Conservation (phyloP, 2,329 filamentous ascomycete genomes). For the Dothideomycetidae sp. region DNA sequence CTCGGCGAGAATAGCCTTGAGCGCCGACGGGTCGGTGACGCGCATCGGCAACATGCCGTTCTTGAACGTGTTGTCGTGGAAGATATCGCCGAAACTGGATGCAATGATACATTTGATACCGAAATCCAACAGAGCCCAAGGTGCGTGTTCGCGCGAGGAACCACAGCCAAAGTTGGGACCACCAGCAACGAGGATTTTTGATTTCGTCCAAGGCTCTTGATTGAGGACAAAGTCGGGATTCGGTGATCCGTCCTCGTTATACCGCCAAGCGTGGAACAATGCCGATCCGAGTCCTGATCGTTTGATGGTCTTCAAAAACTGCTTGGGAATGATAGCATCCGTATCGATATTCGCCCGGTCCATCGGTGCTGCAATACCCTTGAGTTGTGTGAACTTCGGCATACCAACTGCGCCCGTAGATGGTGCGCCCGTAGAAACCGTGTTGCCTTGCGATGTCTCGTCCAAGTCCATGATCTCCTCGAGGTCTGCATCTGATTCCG, state of each 20-base stretch:
- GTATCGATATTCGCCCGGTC: constrained; percentile 89
- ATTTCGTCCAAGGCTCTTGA: constrained; percentile 64
- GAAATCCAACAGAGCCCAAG: constrained; percentile 93
- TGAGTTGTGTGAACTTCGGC: constrained; percentile 69
- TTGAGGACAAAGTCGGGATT: constrained; percentile 80
- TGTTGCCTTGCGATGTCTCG: constrained; percentile 55
- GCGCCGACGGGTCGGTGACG: constrained; percentile 50
- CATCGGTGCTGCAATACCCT: constrained; percentile 76
- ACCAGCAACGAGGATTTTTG: constrained; percentile 84
- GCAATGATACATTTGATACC: constrained; percentile 91
- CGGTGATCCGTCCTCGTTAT: constrained; percentile 51
- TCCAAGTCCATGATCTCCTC: constrained; percentile 51
- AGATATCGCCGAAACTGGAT: constrained; percentile 79
- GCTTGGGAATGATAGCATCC: constrained; percentile 98
- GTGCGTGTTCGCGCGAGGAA: constrained; percentile 82
- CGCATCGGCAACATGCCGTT: constrained; percentile 92
- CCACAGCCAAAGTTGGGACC: constrained; percentile 94
- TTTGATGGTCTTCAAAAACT: constrained; percentile 99
- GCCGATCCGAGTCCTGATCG: constrained; percentile 81
- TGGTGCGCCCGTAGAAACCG: constrained; percentile 34
- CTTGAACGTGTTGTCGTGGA: constrained; percentile 99
- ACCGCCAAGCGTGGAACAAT: constrained; percentile 76
- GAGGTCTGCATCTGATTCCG: constrained; percentile 47
- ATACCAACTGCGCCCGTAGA: constrained; percentile 46
- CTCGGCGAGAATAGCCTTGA: constrained; percentile 61